Conservation (phyloP, 2,329 filamentous ascomycete genomes). For the Colletotrichum tamarilloi region DNA sequence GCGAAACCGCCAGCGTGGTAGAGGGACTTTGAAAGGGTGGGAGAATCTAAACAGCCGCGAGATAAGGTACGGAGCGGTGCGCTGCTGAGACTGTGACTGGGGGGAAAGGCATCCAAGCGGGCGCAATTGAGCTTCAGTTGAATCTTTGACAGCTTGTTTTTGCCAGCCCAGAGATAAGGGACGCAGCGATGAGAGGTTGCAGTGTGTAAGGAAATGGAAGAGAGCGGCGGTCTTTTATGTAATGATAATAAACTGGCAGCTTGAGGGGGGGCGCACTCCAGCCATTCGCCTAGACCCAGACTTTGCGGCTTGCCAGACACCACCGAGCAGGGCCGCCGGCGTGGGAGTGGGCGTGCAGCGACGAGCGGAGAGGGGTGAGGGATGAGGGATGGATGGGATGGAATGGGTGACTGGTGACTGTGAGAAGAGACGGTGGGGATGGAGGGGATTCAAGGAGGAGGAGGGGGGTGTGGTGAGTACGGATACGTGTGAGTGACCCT, state of each 20-base stretch:
- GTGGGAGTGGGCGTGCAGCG: constrained; percentile 31
- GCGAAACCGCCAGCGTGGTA: constrained; percentile 35
- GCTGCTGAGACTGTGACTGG: constrained; percentile 37
- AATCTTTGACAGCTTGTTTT: constrained; percentile 36
- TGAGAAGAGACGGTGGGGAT: background rate
- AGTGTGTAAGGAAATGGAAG: constrained; percentile 39
- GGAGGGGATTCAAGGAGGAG: constrained; percentile 19
- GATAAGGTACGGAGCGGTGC: constrained; percentile 37
- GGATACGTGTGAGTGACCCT: background rate
- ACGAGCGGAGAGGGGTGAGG: constrained; percentile 9
- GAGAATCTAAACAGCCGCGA: constrained; percentile 37
- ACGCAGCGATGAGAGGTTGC: constrained; percentile 39
- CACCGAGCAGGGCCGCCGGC: constrained; percentile 34
- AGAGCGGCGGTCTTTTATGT: constrained; percentile 38
- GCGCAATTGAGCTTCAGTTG: constrained; percentile 37
- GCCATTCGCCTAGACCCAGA: constrained; percentile 33
- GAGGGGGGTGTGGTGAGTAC: background rate
- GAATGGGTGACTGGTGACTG: background rate
- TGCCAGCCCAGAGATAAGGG: constrained; percentile 38
- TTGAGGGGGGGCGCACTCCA: constrained; percentile 30
- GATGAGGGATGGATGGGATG: background rate
- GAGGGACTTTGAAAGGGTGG: constrained; percentile 51
- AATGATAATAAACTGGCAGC: constrained; percentile 37
- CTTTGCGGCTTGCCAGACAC: constrained; percentile 17
- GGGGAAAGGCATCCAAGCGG: constrained; percentile 36